A percentile compares a stretch with the other conserved stretches of the same genome.
Evolutionary conservation across 192 early-diverging fungal genomes (phyloP).

Genomic region (Pilaira anomala): DNA sequence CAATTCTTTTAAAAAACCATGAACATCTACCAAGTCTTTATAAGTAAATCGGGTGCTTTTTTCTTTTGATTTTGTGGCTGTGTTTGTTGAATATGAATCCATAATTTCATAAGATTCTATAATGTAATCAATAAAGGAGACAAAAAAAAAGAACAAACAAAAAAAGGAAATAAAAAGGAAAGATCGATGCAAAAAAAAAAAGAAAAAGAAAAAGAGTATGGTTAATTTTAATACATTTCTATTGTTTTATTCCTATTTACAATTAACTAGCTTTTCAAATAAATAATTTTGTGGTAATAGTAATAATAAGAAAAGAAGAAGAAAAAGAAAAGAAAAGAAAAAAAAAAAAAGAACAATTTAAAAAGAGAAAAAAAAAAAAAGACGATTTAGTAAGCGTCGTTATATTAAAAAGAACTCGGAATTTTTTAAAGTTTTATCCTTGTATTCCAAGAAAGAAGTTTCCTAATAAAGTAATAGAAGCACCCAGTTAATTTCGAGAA

Average conservation of each 20-base stretch:
- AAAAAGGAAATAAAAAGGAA: neutral
- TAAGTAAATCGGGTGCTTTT: too few species aligned
- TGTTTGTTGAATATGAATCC: too few species aligned
- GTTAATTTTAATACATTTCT: too few species aligned
- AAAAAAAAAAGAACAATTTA: neutral
- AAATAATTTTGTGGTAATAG: too few species aligned
- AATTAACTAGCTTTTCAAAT: too few species aligned
- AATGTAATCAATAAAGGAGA: neutral
- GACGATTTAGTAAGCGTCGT: neutral
- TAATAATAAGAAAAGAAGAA: too few species aligned
- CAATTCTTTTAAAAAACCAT: slow-evolving; percentile 23
- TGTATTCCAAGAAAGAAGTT: too few species aligned
- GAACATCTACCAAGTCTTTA: neutral
- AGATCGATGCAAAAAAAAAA: neutral
- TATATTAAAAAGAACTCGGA: neutral
- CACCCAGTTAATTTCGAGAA: neutral
- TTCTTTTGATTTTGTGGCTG: too few species aligned
- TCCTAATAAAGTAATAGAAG: neutral
- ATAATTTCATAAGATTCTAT: too few species aligned
- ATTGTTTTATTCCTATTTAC: too few species aligned
- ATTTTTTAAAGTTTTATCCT: too few species aligned
- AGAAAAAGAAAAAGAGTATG: too few species aligned
- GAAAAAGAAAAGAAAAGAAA: neutral
- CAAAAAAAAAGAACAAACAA: neutral
- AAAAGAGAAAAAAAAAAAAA: neutral